phyloP scores from a whole-genome alignment of 345 rosid genomes.

The Salix koriyanagi region DNA sequence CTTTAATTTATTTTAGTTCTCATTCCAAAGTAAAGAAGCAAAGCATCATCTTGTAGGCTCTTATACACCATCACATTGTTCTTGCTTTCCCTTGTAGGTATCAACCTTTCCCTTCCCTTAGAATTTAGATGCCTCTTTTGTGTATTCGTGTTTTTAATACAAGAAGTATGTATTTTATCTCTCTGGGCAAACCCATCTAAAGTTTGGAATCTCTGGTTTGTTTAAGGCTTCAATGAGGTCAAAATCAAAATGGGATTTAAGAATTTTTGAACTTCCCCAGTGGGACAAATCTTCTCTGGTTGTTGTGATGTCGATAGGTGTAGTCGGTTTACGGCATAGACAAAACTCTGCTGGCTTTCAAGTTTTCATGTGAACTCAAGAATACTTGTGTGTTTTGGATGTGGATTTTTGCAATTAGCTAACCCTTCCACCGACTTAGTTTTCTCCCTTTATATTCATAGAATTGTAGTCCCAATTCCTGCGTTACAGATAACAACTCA shows the following conservation, averaged over 20 bases:
- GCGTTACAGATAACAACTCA: constrained; percentile 4
- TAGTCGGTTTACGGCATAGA: not conserved
- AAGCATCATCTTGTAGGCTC: constrained; percentile 40
- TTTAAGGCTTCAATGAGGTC: constrained; percentile 17
- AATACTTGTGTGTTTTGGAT: not conserved
- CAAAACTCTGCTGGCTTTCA: not conserved
- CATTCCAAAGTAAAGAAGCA: constrained; percentile 41
- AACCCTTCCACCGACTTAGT: constrained; percentile 2
- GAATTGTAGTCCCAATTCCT: not conserved
- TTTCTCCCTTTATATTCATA: not conserved
- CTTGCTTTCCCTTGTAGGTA: constrained; percentile 54
- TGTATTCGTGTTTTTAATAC: not conserved
- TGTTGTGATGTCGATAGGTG: constrained; percentile 5
- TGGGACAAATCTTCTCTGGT: not conserved
- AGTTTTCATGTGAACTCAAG: not conserved
- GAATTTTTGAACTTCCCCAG: not conserved
- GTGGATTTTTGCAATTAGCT: not conserved
- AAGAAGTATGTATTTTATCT: constrained; percentile 2
- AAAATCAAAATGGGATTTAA: constrained; percentile 22
- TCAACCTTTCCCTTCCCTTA: constrained; percentile 39
- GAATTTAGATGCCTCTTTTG: constrained; percentile 31
- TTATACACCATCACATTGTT: constrained; percentile 25
- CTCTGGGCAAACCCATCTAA: constrained; percentile 31
- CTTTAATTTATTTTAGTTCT: constrained; percentile 14
- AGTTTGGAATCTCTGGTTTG: constrained; percentile 43